phyloP scores from a whole-genome alignment of 2,329 filamentous ascomycete species.

The Whalleya microplaca region DNA sequence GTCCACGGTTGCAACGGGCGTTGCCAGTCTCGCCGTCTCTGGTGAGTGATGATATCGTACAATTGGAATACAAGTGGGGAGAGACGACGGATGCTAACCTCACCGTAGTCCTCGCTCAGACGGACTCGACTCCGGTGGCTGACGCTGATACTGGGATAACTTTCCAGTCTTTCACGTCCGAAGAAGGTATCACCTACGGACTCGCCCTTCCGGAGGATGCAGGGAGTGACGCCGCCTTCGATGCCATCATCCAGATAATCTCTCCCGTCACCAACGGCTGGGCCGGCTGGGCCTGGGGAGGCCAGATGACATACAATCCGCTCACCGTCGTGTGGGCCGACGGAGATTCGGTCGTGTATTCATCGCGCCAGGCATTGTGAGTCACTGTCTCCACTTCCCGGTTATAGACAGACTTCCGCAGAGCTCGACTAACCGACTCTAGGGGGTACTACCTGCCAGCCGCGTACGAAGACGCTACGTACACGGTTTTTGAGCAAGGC shows the following conservation, averaged over 20 bases:
- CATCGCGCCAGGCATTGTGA: slow-evolving; percentile 46
- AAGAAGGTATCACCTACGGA: slow-evolving; percentile 36
- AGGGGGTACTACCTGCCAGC: slow-evolving; percentile 43
- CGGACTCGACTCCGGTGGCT: slow-evolving; percentile 39
- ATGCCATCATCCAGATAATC: slow-evolving; percentile 44
- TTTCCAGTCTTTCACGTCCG: slow-evolving; percentile 46
- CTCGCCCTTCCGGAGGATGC: slow-evolving; percentile 41
- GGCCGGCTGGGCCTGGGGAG: slow-evolving; percentile 47
- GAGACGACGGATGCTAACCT: slow-evolving; percentile 10
- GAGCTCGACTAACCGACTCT: slow-evolving; percentile 1
- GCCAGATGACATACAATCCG: slow-evolving; percentile 47
- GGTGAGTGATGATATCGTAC: slow-evolving; percentile 31
- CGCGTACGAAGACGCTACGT: slow-evolving; percentile 37
- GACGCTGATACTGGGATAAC: slow-evolving; percentile 47
- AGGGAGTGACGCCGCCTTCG: slow-evolving; percentile 37
- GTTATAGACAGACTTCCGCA: neutral
- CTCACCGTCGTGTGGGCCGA: slow-evolving; percentile 46
- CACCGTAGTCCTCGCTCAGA: slow-evolving; percentile 32
- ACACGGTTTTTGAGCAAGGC: slow-evolving; percentile 42
- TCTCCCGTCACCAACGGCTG: slow-evolving; percentile 43
- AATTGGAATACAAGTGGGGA: neutral
- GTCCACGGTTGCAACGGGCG: slow-evolving; percentile 29
- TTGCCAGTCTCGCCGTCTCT: slow-evolving; percentile 35
- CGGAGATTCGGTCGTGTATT: slow-evolving; percentile 40
- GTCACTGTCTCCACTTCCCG: slow-evolving; percentile 20